Percentiles rank a stretch among this genome's conserved stretches.
Evolutionary conservation across 306 rosid species (phyloP).

Genomic region (Prunus davidiana): DNA sequence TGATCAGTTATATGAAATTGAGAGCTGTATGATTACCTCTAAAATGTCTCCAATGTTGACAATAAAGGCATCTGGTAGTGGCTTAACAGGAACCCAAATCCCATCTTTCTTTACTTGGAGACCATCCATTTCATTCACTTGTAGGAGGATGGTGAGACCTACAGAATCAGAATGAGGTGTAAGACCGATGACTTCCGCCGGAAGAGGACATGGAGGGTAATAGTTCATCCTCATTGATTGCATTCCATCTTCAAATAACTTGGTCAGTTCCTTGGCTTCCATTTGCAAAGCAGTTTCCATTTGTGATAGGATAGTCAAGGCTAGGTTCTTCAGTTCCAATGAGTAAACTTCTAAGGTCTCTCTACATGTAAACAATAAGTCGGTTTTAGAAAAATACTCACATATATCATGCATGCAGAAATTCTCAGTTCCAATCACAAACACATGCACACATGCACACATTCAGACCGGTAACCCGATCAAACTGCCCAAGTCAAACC

Average conservation of each 20-base stretch:
- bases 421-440: not conserved
- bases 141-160: constrained; percentile 40
- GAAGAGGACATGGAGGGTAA: constrained; percentile 48
- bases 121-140: constrained; percentile 31
- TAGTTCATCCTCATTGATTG: constrained; percentile 48
- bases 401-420: not conserved
- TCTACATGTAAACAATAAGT: constrained; percentile 18
- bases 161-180: constrained; percentile 42
- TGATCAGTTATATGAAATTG: too few relatives aligned
- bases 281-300: constrained; percentile 37
- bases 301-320: not conserved
- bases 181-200: constrained; percentile 41
- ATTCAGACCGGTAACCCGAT: too few relatives aligned
- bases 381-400: not conserved
- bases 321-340: constrained; percentile 21
- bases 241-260: constrained; percentile 21
- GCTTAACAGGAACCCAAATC: constrained; percentile 30
- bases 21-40: constrained; percentile 19
- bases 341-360: constrained; percentile 40
- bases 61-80: constrained; percentile 24
- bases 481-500: too few relatives aligned
- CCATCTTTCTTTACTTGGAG: constrained; percentile 39
- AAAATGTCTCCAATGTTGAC: constrained; percentile 33
- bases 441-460: not conserved
- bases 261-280: constrained; percentile 23